Conservation (phyloP, 1,139 yeast species). For the Candida sp. region DNA sequence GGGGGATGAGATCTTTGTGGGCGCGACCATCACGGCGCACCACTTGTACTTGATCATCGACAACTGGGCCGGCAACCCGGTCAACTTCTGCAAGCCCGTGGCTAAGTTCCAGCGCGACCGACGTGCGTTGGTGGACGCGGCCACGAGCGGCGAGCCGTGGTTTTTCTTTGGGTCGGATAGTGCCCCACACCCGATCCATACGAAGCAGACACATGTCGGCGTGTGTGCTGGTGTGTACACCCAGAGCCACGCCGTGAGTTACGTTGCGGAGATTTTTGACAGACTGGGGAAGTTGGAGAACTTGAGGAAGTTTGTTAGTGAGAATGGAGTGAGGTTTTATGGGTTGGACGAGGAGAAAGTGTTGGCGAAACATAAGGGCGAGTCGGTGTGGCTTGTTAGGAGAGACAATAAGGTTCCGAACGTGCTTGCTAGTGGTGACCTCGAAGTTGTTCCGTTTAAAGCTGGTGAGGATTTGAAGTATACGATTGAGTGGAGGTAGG, state of each 20-base stretch:
- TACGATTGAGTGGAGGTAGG: constrained; percentile 73
- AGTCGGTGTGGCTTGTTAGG: constrained; percentile 44
- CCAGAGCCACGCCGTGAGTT: constrained; percentile 81
- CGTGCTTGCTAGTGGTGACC: constrained; percentile 46
- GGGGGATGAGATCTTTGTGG: constrained; percentile 59
- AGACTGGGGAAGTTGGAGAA: constrained; percentile 62
- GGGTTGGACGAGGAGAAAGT: constrained; percentile 39
- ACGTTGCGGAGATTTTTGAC: constrained; percentile 88
- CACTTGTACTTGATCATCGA: constrained; percentile 89
- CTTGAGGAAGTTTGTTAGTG: constrained; percentile 75
- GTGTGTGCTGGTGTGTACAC: constrained; percentile 99
- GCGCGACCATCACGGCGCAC: constrained; percentile 96
- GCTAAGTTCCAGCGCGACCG: constrained; percentile 92
- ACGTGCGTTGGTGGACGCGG: constrained; percentile 81
- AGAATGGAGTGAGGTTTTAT: constrained; percentile 76
- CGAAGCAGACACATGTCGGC: constrained; percentile 76
- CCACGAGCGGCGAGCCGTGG: constrained; percentile 90
- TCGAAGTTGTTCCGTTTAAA: constrained; percentile 84
- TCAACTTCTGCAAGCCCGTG: constrained; percentile 96
- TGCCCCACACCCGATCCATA: constrained; percentile 91
- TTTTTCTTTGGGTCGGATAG: constrained; percentile 98
- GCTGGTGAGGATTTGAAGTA: constrained; percentile 81
- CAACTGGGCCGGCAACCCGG: constrained; percentile 96
- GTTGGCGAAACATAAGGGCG: constrained; percentile 47
- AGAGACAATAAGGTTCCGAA: constrained; percentile 63